These are phyloP conservation scores for Ailanthus altissimus DNA, from an alignment of 345 rosid genomes.

Conservation along the genomic window DNA sequence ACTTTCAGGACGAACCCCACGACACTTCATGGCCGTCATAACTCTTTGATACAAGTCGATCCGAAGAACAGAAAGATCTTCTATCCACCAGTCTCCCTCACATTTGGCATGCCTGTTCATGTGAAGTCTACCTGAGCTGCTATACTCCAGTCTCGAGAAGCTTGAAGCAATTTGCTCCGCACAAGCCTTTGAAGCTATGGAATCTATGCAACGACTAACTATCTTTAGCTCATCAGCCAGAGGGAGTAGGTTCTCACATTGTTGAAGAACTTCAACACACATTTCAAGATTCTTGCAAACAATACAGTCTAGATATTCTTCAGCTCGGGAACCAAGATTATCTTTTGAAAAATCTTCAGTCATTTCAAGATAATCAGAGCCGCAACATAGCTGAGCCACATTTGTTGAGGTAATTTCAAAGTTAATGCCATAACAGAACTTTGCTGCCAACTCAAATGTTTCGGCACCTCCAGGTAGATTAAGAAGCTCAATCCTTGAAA, in stretches of 20 bases:
- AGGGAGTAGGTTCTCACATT: slow-evolving; percentile 84
- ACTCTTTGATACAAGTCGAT: slow-evolving; percentile 82
- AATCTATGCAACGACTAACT: slow-evolving; percentile 78
- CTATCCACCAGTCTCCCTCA: slow-evolving; percentile 96
- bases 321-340: slow-evolving; percentile 81
- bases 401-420: slow-evolving; percentile 85
- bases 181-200: slow-evolving; percentile 92
- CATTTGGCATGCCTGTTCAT: slow-evolving; percentile 82
- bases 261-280: slow-evolving; percentile 86
- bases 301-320: slow-evolving; percentile 81
- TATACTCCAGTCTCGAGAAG: slow-evolving; percentile 91
- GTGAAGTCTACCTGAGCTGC: slow-evolving; percentile 97
- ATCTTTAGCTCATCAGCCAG: slow-evolving; percentile 88
- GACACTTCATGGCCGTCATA: slow-evolving; percentile 89
- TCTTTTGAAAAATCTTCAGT: slow-evolving; percentile 86
- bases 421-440: slow-evolving; percentile 90
- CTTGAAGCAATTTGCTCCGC: slow-evolving; percentile 94
- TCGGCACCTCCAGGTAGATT: slow-evolving; percentile 92
- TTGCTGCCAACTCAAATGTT: slow-evolving; percentile 83
- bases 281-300: slow-evolving; percentile 88
- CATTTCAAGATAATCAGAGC: slow-evolving; percentile 95
- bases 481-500: slow-evolving; percentile 87
- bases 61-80: slow-evolving; percentile 82
- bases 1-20: slow-evolving; percentile 96
- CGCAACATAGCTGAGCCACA: slow-evolving; percentile 82